Conservation (phyloP, 164 flowering plant genomes). For the Vitis rotundifolia region DNA sequence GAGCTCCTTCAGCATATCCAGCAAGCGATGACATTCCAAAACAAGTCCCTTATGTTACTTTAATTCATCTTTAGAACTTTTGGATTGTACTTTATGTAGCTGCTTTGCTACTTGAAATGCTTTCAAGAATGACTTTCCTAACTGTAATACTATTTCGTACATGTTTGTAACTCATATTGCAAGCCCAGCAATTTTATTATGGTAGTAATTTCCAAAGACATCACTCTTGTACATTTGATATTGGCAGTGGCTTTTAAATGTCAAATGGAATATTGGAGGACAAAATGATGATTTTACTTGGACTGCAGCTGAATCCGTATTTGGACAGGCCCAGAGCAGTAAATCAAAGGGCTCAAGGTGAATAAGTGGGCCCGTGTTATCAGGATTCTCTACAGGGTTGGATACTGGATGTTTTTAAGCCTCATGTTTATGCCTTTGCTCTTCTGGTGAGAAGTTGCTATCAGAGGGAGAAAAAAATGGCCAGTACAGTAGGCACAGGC, state of each 20-base stretch:
- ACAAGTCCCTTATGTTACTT: neutral
- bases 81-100: conserved; percentile 10
- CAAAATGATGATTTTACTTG: too few species aligned
- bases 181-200: neutral
- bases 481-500: conserved; percentile 35
- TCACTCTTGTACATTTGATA: neutral
- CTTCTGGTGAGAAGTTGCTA: conserved; percentile 1
- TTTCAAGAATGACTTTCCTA: neutral
- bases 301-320: too few species aligned
- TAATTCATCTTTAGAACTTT: conserved; percentile 3
- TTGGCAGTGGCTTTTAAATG: neutral
- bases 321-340: too few species aligned
- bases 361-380: too few species aligned
- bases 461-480: conserved; percentile 34
- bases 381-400: neutral
- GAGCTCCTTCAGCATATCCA: conserved; percentile 89
- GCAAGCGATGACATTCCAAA: conserved; percentile 36
- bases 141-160: neutral
- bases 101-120: conserved; percentile 7
- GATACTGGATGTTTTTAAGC: conserved; percentile 3
- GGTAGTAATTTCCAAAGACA: neutral
- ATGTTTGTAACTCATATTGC: neutral
- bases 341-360: too few species aligned
- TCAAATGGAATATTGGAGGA: too few species aligned
- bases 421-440: neutral